phyloP scores from a whole-genome alignment of 768 basidiomycete genomes.

The Chalciporus sphaerocephalus region DNA sequence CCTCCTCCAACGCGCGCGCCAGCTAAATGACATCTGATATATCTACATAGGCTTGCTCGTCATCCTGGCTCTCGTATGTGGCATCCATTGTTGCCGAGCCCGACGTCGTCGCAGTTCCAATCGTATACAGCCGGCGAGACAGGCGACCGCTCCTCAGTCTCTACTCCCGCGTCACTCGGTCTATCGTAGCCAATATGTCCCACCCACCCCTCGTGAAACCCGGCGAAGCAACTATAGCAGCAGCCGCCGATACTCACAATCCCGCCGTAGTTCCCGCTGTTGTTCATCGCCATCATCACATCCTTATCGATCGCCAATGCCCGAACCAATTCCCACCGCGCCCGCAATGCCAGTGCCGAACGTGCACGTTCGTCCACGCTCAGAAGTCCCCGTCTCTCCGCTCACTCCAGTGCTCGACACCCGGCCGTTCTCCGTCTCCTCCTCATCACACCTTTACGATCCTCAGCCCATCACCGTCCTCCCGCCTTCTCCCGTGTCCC shows the following conservation, averaged over 20 bases:
- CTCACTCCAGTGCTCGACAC: slow-evolving; percentile 5
- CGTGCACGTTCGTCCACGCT: background rate
- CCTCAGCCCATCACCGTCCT: background rate
- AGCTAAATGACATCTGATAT: too few relatives aligned
- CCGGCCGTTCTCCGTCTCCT: background rate
- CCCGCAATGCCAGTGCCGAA: background rate
- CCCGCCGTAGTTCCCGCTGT: background rate
- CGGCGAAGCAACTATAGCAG: background rate
- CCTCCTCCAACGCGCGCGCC: too few relatives aligned
- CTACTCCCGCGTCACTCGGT: background rate
- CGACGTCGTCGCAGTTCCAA: background rate
- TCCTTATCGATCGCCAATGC: background rate
- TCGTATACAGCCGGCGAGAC: background rate
- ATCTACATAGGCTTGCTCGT: background rate
- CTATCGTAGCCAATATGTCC: background rate
- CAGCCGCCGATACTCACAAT: background rate
- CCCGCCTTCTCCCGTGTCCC: background rate
- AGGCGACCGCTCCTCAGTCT: too few relatives aligned
- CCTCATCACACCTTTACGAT: slow-evolving; percentile 1
- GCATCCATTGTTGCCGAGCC: background rate
- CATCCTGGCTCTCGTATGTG: background rate
- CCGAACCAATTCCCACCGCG: background rate
- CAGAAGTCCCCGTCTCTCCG: background rate
- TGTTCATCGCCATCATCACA: background rate
- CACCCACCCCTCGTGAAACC: background rate